These are phyloP conservation scores for Adansonia rubrostipa DNA, from an alignment of 441 rosid genomes.

Conservation along the genomic window DNA sequence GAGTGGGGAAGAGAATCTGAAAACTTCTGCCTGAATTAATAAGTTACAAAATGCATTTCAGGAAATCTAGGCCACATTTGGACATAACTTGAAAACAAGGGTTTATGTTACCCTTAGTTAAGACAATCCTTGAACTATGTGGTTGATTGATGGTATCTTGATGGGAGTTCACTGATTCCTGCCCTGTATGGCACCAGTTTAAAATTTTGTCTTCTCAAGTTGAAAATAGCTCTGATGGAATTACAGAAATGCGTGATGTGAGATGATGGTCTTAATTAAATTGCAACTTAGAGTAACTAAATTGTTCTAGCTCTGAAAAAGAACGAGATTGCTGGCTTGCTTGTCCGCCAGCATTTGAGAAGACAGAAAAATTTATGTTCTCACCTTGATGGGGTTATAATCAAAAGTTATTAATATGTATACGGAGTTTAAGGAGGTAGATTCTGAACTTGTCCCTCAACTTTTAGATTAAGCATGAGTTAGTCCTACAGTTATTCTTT, in stretches of 20 bases:
- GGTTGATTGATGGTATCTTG: not conserved
- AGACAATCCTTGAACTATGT: not conserved
- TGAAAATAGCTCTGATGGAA: not conserved
- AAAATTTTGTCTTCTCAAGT: not conserved
- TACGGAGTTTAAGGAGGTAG: not conserved
- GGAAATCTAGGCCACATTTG: slow-evolving; percentile 12
- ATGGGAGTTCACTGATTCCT: not conserved
- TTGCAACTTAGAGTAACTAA: not conserved
- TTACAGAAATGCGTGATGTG: not conserved
- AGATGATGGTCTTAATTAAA: not conserved
- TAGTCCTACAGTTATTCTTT: not conserved
- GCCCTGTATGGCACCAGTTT: not conserved
- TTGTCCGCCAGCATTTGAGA: not conserved
- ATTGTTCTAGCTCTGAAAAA: not conserved
- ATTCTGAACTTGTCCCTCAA: slow-evolving; percentile 6
- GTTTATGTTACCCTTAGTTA: not conserved
- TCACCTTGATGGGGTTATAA: not conserved
- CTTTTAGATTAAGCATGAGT: not conserved
- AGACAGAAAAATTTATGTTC: not conserved
- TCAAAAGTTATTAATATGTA: not conserved
- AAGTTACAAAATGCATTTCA: not conserved
- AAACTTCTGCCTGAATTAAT: not conserved
- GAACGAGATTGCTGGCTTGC: not conserved
- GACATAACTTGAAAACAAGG: slow-evolving; percentile 1
- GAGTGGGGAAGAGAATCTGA: not conserved